phyloP scores from a whole-genome alignment of 768 basidiomycete species.

The Symmetrospora coprosmae region DNA sequence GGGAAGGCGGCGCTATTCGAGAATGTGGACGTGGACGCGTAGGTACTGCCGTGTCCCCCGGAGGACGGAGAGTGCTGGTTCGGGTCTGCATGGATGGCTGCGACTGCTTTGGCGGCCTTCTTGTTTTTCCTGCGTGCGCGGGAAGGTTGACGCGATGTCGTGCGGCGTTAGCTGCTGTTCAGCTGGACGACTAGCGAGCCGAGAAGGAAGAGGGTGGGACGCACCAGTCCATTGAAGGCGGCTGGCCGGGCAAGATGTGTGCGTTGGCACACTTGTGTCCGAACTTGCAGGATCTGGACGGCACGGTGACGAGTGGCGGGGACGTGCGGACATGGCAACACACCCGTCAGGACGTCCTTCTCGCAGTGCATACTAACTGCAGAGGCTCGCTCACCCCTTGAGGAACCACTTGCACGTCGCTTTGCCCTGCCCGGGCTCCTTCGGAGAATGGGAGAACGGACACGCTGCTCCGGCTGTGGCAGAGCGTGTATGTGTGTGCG shows the following conservation, averaged over 20 bases:
- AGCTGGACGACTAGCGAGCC: neutral
- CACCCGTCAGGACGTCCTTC: too few species aligned
- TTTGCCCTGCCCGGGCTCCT: conserved; percentile 11
- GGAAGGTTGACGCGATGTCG: neutral
- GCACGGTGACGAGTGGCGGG: too few species aligned
- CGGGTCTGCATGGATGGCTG: too few species aligned
- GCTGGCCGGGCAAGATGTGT: conserved; percentile 84
- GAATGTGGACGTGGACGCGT: too few species aligned
- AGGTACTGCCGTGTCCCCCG: too few species aligned
- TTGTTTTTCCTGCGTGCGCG: conserved; percentile 12
- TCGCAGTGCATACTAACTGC: too few species aligned
- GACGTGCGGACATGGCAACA: too few species aligned
- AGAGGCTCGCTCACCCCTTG: conserved; percentile 2
- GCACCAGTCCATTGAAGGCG: conserved; percentile 36
- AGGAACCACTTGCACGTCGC: conserved; percentile 14
- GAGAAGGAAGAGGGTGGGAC: neutral
- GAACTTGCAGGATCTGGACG: conserved; percentile 46
- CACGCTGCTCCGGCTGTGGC: conserved; percentile 10
- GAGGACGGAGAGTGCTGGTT: too few species aligned
- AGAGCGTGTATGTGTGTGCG: neutral
- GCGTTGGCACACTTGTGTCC: conserved; percentile 69
- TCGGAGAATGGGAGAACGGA: conserved; percentile 8
- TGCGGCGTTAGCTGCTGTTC: conserved; percentile 1
- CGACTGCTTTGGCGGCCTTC: conserved; percentile 14
- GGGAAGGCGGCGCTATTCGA: too few species aligned